Evolutionary conservation across 2,329 filamentous ascomycete genomes (phyloP).

Genomic region (Berkeleyomyces rouxiae): DNA sequence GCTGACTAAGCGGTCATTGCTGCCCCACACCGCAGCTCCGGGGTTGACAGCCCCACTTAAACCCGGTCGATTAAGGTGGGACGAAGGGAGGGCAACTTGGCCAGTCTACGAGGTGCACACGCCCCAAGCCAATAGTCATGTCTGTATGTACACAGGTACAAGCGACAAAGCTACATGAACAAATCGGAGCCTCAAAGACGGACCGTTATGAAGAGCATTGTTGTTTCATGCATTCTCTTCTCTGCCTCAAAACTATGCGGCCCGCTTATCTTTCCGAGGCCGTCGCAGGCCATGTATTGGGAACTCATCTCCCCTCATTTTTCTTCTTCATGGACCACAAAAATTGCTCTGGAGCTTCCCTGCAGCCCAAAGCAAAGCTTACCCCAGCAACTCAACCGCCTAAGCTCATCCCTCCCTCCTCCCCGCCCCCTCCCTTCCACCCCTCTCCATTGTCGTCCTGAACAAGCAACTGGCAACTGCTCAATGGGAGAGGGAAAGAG

Average conservation of each 20-base stretch:
- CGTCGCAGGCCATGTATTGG: not conserved
- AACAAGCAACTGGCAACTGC: not conserved
- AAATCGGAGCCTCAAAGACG: not conserved
- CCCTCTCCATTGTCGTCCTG: not conserved
- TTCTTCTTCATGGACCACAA: not conserved
- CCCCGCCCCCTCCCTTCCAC: not conserved
- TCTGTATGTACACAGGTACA: not conserved
- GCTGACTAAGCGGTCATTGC: not conserved
- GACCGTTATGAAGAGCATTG: not conserved
- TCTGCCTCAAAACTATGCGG: not conserved
- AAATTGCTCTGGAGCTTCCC: not conserved
- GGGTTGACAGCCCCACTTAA: not conserved
- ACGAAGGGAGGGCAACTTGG: not conserved
- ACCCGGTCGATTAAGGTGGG: not conserved
- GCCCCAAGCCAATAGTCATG: no score
- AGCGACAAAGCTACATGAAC: not conserved
- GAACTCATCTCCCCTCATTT: not conserved
- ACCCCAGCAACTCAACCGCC: not conserved
- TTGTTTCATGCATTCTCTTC: not conserved
- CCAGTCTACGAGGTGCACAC: no score
- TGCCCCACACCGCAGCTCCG: not conserved
- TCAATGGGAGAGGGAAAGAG: not conserved
- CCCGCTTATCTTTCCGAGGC: not conserved
- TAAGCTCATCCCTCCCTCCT: not conserved
- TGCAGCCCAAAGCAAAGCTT: constrained; percentile 1